Conservation (phyloP, 1,139 yeast genomes). For the Pichia terricola region DNA sequence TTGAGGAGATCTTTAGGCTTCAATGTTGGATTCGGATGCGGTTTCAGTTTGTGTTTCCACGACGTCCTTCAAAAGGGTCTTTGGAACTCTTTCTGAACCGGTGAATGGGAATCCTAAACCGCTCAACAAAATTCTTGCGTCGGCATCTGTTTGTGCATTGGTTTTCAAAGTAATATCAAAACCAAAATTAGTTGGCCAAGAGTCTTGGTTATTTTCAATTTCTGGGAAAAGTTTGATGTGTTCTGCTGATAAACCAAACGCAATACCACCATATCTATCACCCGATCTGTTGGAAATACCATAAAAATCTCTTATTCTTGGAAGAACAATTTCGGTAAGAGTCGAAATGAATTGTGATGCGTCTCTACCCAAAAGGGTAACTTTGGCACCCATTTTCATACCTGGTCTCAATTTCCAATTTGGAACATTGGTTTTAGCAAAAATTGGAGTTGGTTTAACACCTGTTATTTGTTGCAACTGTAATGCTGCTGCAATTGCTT, state of each 20-base stretch:
- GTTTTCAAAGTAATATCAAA: slow-evolving; percentile 82
- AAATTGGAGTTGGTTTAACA: slow-evolving; percentile 65
- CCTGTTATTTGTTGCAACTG: slow-evolving; percentile 93
- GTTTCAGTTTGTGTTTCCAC: neutral
- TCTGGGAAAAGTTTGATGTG: slow-evolving; percentile 86
- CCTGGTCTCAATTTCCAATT: slow-evolving; percentile 86
- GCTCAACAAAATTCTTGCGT: slow-evolving; percentile 81
- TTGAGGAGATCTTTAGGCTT: no score
- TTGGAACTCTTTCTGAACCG: slow-evolving; percentile 37
- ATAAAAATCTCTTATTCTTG: slow-evolving; percentile 79
- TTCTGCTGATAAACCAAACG: slow-evolving; percentile 74
- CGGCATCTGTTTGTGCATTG: slow-evolving; percentile 81
- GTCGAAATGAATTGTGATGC: slow-evolving; percentile 83
- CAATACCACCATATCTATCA: slow-evolving; percentile 75
- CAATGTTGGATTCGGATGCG: no score
- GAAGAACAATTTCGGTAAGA: slow-evolving; percentile 83
- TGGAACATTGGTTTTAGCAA: slow-evolving; percentile 71
- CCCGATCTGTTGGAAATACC: slow-evolving; percentile 76
- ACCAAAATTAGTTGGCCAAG: slow-evolving; percentile 83
- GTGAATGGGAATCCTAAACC: slow-evolving; percentile 76
- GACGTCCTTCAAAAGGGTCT: slow-evolving; percentile 16
- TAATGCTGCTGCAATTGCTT: slow-evolving; percentile 68
- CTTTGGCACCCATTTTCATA: slow-evolving; percentile 86
- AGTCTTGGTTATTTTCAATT: slow-evolving; percentile 81
- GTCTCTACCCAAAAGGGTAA: slow-evolving; percentile 66